These are phyloP conservation scores for Chimonanthus praecox DNA, from an alignment of 164 flowering plant genomes.

Conservation along the genomic window DNA sequence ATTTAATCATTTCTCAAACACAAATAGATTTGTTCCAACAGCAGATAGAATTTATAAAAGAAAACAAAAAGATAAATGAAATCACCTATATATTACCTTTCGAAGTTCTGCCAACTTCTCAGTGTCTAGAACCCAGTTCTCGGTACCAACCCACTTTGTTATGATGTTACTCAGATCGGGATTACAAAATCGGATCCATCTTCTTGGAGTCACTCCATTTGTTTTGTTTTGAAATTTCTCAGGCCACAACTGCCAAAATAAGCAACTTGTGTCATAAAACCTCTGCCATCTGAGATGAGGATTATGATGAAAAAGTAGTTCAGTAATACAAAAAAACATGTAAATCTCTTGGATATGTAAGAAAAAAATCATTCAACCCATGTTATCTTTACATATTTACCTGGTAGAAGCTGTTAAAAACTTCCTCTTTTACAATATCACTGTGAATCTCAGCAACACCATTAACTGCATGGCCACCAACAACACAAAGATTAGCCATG, in stretches of 20 bases:
- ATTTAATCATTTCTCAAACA: neutral
- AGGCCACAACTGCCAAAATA: constrained; percentile 77
- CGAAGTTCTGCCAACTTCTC: constrained; percentile 69
- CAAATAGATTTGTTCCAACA: neutral
- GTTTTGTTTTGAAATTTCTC: constrained; percentile 94
- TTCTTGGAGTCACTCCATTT: constrained; percentile 94
- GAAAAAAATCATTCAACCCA: neutral
- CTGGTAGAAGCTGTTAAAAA: constrained; percentile 75
- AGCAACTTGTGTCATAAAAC: neutral
- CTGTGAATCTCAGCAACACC: constrained; percentile 99
- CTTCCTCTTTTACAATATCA: constrained; percentile 87
- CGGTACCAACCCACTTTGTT: constrained; percentile 71
- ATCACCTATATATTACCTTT: constrained; percentile 41
- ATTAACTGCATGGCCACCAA: constrained; percentile 91
- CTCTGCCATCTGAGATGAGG: neutral
- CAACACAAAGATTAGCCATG: constrained; percentile 96
- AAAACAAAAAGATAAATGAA: constrained; percentile 1
- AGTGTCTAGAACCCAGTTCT: constrained; percentile 74
- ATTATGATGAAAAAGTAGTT: constrained; percentile 1
- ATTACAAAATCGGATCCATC: constrained; percentile 93
- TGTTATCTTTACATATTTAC: constrained; percentile 23
- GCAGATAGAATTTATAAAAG: neutral
- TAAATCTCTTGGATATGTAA: neutral
- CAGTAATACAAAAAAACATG: neutral
- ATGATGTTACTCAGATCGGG: constrained; percentile 65